These are phyloP conservation scores for Drechslerella coelobrocha DNA, from an alignment of 2,329 filamentous ascomycete genomes.

Conservation along the genomic window DNA sequence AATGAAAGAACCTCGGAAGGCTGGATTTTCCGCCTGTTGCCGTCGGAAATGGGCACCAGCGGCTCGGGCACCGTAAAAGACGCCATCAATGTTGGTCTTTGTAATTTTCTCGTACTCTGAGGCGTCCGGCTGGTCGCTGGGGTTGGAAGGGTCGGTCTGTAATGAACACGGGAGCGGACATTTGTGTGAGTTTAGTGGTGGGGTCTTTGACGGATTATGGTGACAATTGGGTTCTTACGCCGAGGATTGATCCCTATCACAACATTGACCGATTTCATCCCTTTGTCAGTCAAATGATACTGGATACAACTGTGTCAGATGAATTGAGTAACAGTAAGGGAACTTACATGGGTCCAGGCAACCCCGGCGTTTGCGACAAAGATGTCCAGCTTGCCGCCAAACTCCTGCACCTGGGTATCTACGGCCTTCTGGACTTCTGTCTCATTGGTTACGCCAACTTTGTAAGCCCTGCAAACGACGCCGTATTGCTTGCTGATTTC, in stretches of 20 bases:
- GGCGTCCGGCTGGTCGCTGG: conserved; percentile 12
- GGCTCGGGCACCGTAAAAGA: conserved; percentile 76
- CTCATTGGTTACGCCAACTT: conserved; percentile 67
- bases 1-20: conserved; percentile 73
- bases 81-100: conserved; percentile 75
- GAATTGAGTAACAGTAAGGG: not conserved
- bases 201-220: too few species aligned
- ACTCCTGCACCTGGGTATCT: conserved; percentile 66
- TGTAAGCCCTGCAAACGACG: conserved; percentile 71
- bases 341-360: conserved; percentile 63
- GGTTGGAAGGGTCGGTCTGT: conserved; percentile 23
- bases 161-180: not conserved
- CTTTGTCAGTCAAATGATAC: not conserved
- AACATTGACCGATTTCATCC: conserved; percentile 13
- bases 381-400: conserved; percentile 76
- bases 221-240: too few species aligned
- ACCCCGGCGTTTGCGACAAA: conserved; percentile 82
- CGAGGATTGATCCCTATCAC: conserved; percentile 38
- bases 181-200: not conserved
- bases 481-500: conserved; percentile 71
- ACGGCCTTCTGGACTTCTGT: conserved; percentile 64
- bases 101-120: conserved; percentile 70
- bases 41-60: conserved; percentile 74
- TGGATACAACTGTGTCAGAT: not conserved
- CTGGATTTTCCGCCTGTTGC: conserved; percentile 69